Conservation (phyloP, 345 rosid species). For the Mangifera indica region DNA sequence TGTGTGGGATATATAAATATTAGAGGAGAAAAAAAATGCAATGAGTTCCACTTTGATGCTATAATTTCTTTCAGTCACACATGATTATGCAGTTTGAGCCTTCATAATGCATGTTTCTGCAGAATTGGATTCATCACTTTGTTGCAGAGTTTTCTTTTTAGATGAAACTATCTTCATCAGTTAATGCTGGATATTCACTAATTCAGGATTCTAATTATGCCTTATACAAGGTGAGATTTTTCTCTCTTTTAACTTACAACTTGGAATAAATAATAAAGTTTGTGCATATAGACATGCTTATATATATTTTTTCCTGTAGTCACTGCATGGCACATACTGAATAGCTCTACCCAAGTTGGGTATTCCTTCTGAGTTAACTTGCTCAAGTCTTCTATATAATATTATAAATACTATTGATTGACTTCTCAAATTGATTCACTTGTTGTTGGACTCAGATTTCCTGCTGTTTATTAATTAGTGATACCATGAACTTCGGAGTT, state of each 20-base stretch:
- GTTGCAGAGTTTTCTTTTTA: neutral
- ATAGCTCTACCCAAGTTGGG: neutral
- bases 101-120: neutral
- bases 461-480: no score
- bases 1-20: neutral
- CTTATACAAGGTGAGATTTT: neutral
- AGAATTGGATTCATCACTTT: neutral
- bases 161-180: neutral
- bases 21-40: no score
- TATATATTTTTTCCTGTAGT: neutral
- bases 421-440: no score
- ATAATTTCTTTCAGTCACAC: neutral
- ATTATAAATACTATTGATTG: no score
- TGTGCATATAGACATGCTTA: no score
- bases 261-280: neutral
- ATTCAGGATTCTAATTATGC: neutral
- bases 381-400: no score
- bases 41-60: neutral
- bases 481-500: no score
- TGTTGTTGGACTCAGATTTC: no score
- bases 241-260: neutral
- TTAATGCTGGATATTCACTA: neutral
- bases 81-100: constrained; percentile 4
- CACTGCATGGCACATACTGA: neutral
- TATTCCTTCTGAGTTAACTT: neutral